Base-by-base conservation (phyloP, 1,284 basidiomycete genomes). In the Pseudozyma hubeiensis region DNA sequence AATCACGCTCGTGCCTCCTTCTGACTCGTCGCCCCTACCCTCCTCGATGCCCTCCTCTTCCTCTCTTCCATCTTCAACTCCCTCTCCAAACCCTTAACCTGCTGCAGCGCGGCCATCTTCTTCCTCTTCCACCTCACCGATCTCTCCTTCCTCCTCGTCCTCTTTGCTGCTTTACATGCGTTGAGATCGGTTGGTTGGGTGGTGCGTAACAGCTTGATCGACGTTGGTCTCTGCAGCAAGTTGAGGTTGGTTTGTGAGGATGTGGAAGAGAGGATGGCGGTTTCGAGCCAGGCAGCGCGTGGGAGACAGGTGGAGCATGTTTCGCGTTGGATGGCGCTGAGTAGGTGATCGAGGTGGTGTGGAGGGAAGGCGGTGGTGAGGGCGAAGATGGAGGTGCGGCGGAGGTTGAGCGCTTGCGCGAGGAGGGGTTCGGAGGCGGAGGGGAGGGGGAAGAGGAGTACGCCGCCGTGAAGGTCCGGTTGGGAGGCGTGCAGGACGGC, bases 171-270 rank as follows among this genome's bases (percentile, higher is more conserved):
- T 39, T 72, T 76, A 35, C 57, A 59, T 0, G 55, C 62, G 33
- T 72, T 76, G 14, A 76, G 50, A 45, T 72, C 69, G 17, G 41
- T 17, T 3, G 69, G 69, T 35, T 72, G 69, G 1, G 74, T 72
- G 4, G 64, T 72, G 3, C 62, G 40, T n/a, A 72, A 46, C 43
- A 69, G 19, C 43, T 64, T 73, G 59, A 68, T 59, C 43, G 61
- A 56, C 5, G 69, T 51, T 37, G 68, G 64, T n/a, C 34, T 43
- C 40, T 57, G 51, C 13, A 43, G 19, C 11, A 50, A 14, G 63
- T 13, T 17, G 7, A 10, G 24, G 48, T 7, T 24, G 34, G 24
- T 24, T 1, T 24, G 9, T 7, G 53, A 14, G 8, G 48, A 56
- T 19, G 37, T 56, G 4, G 58, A 64, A 30, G 54, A 45, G 16